A percentile compares a stretch with the other conserved stretches of the same genome.
phyloP scores from a whole-genome alignment of 164 flowering plant genomes.

The Cinnamomum micranthum region DNA sequence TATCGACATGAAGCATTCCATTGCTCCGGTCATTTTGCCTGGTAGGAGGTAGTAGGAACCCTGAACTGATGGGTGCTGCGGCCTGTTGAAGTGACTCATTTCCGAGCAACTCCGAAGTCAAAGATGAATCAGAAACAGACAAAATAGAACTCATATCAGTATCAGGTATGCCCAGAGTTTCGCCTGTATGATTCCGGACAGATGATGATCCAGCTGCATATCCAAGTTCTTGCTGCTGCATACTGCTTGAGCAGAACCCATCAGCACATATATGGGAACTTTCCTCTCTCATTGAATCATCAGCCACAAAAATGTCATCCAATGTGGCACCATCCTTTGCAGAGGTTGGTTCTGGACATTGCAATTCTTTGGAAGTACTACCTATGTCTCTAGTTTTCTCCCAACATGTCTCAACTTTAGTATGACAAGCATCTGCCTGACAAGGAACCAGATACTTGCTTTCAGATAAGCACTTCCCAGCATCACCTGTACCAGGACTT shows the following conservation, averaged over 20 bases:
- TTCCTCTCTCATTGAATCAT: constrained; percentile 18
- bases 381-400: constrained; percentile 29
- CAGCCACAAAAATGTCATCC: constrained; percentile 23
- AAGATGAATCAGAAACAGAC: constrained; percentile 27
- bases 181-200: constrained; percentile 29
- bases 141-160: constrained; percentile 26
- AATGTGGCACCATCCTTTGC: constrained; percentile 21
- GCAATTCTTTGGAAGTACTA: constrained; percentile 30
- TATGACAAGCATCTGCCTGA: constrained; percentile 24
- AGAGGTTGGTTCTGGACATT: constrained; percentile 28
- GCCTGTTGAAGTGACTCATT: constrained; percentile 34
- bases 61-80: constrained; percentile 35
- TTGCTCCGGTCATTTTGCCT: constrained; percentile 28
- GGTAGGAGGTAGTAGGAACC: constrained; percentile 36
- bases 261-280: constrained; percentile 20
- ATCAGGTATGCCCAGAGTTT: constrained; percentile 11
- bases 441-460: constrained; percentile 33
- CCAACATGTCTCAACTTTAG: constrained; percentile 18
- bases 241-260: constrained; percentile 26
- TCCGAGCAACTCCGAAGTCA: constrained; percentile 20
- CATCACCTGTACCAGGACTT: constrained; percentile 21
- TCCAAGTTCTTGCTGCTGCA: constrained; percentile 18
- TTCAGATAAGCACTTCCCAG: constrained; percentile 29
- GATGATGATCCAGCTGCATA: constrained; percentile 22
- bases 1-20: constrained; percentile 56